Conservation (phyloP, 2,329 filamentous ascomycete genomes). For the Beauveria sp. region DNA sequence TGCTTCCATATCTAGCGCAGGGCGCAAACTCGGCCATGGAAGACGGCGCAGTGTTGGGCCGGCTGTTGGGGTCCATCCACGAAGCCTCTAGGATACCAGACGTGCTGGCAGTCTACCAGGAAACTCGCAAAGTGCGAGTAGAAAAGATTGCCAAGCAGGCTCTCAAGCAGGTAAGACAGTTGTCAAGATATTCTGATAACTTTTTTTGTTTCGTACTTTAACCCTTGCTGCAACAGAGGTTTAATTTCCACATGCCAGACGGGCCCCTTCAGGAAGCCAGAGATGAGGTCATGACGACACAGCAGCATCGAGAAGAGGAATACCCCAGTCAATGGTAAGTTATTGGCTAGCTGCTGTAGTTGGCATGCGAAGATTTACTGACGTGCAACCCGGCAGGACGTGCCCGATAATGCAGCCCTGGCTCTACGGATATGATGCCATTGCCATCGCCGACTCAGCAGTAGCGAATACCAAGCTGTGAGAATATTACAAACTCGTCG, state of each 20-base stretch:
- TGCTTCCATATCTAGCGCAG: conserved; percentile 57
- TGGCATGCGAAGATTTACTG: not conserved
- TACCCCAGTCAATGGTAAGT: not conserved
- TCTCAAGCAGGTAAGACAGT: conserved; percentile 35
- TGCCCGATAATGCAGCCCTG: conserved; percentile 56
- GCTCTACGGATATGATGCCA: conserved; percentile 57
- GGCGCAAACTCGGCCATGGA: conserved; percentile 62
- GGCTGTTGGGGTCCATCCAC: conserved; percentile 44
- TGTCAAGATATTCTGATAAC: not conserved
- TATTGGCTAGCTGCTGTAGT: not conserved
- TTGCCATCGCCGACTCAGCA: not conserved
- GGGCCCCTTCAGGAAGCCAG: not conserved
- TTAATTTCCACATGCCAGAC: not conserved
- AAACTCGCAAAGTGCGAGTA: conserved; percentile 39
- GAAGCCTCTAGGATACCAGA: conserved; percentile 37
- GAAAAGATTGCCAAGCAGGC: conserved; percentile 53
- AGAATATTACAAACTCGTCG: not conserved
- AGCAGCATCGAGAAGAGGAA: not conserved
- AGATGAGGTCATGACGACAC: not conserved
- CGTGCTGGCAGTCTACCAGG: conserved; percentile 37
- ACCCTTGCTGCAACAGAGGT: not conserved
- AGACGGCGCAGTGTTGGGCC: conserved; percentile 58
- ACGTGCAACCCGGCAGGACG: conserved; percentile 38
- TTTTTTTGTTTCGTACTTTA: not conserved
- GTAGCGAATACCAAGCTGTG: not conserved